Evolutionary conservation across 2,329 filamentous ascomycete species (phyloP), one percentile per base, ranked within the genome.

Genomic region (Nemania serpens): DNA sequence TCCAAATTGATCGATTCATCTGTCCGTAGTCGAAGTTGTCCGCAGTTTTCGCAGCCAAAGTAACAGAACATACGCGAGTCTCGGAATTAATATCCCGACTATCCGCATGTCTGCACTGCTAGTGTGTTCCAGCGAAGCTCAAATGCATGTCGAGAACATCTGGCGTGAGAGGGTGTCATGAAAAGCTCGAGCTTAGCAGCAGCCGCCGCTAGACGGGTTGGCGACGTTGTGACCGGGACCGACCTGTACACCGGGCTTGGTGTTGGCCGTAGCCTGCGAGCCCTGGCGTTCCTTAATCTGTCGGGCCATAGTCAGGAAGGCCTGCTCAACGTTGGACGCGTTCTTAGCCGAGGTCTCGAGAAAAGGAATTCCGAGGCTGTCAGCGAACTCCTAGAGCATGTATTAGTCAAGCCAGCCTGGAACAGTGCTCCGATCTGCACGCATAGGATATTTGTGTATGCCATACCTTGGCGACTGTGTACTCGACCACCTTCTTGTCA

Each of bases 241-340:
- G 73, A 99, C 95, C 77, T 97, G 93, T 72, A 99, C 93, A 72
- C 91, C 96, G 68, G 94, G 94, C 85, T 98, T 99, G 82, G 94
- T 96, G 87, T 98, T 98, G 83, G 93, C 93, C 69, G 90, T 90
- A 46, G 91, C 90, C 66, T 94, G 95, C 71, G 92, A 97, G 74
- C 95, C 95, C 94, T 99, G 99, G 75, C 95, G 91, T 84, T 98
- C 94, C 87, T 99, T 99, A 83, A 99, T 99, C 81, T 99, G 95
- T 79, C 95, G 90, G 72, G 95, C 95, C 95, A 99, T 99, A 78
- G 95, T 99, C 82, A 99, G 82, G 89, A 99, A 99, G 75, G 95
- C 94, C 82, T 99, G 95, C 83, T 99, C 95, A 77, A 99, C 95
- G 79, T 99, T 99, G 82, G 91, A 97, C 69, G 95, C 94, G 81